These are phyloP conservation scores for Hysterium pulicare DNA, from an alignment of 2,329 filamentous ascomycete genomes.

Conservation along the genomic window DNA sequence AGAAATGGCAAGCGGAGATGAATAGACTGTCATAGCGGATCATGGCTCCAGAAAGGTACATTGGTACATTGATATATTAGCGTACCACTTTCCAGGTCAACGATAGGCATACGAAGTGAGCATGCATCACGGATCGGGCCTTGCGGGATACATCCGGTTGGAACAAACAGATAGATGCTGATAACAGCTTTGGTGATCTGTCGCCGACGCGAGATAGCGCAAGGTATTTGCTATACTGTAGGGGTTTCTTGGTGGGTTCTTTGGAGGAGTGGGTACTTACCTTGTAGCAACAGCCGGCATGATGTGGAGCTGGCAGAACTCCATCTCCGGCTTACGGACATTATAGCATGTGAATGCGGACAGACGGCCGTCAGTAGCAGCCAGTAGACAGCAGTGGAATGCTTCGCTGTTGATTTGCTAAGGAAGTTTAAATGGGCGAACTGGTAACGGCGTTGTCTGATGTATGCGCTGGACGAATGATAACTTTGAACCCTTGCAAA, in stretches of 20 bases:
- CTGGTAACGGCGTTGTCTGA: slow-evolving; percentile 20
- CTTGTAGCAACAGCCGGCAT: slow-evolving; percentile 1
- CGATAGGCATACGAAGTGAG: slow-evolving; percentile 1
- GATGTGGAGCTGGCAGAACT: not conserved
- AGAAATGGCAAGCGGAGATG: no score
- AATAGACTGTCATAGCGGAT: no score
- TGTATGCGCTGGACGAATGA: slow-evolving; percentile 35
- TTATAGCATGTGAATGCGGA: no score
- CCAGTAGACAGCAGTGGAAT: no score
- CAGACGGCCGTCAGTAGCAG: no score
- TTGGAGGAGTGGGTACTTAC: not conserved
- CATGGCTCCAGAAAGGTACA: not conserved
- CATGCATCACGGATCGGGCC: slow-evolving; percentile 13
- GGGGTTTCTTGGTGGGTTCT: not conserved
- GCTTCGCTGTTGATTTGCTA: slow-evolving; percentile 9
- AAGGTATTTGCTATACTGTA: not conserved
- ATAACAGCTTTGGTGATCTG: slow-evolving; percentile 16
- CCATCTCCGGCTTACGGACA: no score
- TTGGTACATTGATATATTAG: not conserved
- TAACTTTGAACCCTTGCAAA: slow-evolving; percentile 19
- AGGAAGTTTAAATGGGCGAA: slow-evolving; percentile 14
- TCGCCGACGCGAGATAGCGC: slow-evolving; percentile 1
- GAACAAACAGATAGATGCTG: slow-evolving; percentile 9
- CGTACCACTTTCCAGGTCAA: not conserved
- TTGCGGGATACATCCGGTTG: slow-evolving; percentile 18